phyloP scores from a whole-genome alignment of 2,329 filamentous ascomycete genomes.

The Ilyonectria mors-panacis region DNA sequence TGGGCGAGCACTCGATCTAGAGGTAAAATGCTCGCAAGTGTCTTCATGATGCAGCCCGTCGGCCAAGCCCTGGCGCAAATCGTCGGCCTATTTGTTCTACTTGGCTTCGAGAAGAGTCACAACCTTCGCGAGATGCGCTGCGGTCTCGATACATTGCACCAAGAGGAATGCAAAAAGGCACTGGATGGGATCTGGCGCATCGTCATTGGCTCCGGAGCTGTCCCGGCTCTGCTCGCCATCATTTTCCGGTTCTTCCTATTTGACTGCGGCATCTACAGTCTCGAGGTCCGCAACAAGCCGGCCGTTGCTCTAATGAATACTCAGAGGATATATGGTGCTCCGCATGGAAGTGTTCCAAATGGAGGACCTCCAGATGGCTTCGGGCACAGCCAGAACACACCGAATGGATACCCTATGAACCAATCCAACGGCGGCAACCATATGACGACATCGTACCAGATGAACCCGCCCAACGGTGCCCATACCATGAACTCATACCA shows the following conservation, averaged over 20 bases:
- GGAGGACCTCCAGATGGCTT: slow-evolving; percentile 38
- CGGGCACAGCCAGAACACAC: slow-evolving; percentile 32
- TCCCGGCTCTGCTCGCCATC: slow-evolving; percentile 75
- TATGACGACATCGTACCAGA: slow-evolving; percentile 41
- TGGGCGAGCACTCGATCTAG: slow-evolving; percentile 74
- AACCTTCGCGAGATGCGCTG: slow-evolving; percentile 62
- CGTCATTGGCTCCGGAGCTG: slow-evolving; percentile 75
- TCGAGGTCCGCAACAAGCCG: slow-evolving; percentile 75
- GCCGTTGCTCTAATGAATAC: slow-evolving; percentile 72
- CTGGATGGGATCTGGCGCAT: slow-evolving; percentile 77
- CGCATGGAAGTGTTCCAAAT: slow-evolving; percentile 50
- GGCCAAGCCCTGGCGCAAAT: slow-evolving; percentile 77
- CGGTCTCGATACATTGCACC: slow-evolving; percentile 61
- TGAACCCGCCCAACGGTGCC: slow-evolving; percentile 40
- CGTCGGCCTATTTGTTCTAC: slow-evolving; percentile 69
- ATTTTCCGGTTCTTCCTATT: slow-evolving; percentile 77
- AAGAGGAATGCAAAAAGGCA: slow-evolving; percentile 61
- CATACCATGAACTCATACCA: slow-evolving; percentile 40
- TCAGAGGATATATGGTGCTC: slow-evolving; percentile 69
- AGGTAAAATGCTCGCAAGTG: slow-evolving; percentile 76
- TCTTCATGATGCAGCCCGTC: slow-evolving; percentile 79
- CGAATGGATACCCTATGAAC: slow-evolving; percentile 41
- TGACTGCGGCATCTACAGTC: slow-evolving; percentile 75
- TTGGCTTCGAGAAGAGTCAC: slow-evolving; percentile 61
- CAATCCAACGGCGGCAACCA: slow-evolving; percentile 37